These are phyloP conservation scores for Albatrellus ellisii DNA, from an alignment of 768 basidiomycete genomes.

Conservation along the genomic window DNA sequence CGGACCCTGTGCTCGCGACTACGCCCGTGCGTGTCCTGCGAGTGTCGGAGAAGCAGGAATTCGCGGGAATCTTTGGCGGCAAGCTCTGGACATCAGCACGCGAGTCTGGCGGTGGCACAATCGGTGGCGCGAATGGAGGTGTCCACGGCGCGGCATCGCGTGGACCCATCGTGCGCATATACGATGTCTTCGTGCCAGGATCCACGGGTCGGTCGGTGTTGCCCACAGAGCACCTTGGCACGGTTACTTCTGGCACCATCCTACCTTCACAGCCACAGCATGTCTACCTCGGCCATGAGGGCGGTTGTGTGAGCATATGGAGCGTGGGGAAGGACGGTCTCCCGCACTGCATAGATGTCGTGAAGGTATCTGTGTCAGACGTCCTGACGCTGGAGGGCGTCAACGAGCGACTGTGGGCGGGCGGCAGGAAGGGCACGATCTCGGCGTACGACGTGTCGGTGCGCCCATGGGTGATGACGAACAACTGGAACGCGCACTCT, in stretches of 20 bases:
- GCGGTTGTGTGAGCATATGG: slow-evolving; percentile 86
- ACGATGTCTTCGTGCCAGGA: slow-evolving; percentile 57
- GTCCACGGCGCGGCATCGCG: slow-evolving; percentile 34
- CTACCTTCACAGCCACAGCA: slow-evolving; percentile 51
- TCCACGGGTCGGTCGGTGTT: slow-evolving; percentile 38
- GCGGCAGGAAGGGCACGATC: slow-evolving; percentile 71
- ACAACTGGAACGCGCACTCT: slow-evolving; percentile 73
- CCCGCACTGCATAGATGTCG: slow-evolving; percentile 56
- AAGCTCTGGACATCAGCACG: slow-evolving; percentile 76
- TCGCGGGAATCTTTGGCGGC: slow-evolving; percentile 58
- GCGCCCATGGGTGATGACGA: slow-evolving; percentile 78
- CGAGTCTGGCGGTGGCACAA: too few relatives aligned
- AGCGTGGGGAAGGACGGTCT: slow-evolving; percentile 35
- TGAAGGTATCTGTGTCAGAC: slow-evolving; percentile 73
- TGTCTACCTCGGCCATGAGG: slow-evolving; percentile 87
- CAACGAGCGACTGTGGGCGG: slow-evolving; percentile 76
- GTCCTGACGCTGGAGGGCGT: slow-evolving; percentile 80
- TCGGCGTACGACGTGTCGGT: slow-evolving; percentile 63
- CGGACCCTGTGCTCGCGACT: slow-evolving; percentile 24
- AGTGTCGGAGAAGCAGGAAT: slow-evolving; percentile 72
- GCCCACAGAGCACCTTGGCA: slow-evolving; percentile 62
- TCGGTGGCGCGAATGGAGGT: slow-evolving; percentile 23
- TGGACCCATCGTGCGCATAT: slow-evolving; percentile 67
- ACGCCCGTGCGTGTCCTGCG: slow-evolving; percentile 48
- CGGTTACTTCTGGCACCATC: slow-evolving; percentile 71